Conservation (phyloP, 345 rosid species). For the Salix purpurea region DNA sequence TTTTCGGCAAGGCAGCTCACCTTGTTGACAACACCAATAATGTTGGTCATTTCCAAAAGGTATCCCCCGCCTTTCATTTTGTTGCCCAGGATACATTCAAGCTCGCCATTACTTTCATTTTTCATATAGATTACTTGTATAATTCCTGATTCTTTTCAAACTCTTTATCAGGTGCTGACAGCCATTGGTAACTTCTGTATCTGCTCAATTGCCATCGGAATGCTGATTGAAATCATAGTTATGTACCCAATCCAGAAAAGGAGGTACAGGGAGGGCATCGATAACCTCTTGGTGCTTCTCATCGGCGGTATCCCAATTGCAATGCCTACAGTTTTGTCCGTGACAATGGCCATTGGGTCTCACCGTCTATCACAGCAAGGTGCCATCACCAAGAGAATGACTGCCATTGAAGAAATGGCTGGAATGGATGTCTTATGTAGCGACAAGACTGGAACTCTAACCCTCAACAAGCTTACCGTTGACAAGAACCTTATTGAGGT, state of each 20-base stretch:
- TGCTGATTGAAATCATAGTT: slow-evolving; percentile 64
- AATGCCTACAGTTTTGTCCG: slow-evolving; percentile 94
- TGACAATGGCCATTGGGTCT: slow-evolving; percentile 97
- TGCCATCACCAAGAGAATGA: slow-evolving; percentile 96
- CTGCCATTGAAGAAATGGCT: slow-evolving; percentile 98
- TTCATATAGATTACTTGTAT: not conserved
- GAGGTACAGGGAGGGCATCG: slow-evolving; percentile 76
- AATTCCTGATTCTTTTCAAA: not conserved
- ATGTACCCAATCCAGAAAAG: slow-evolving; percentile 79
- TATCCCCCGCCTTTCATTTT: slow-evolving; percentile 1
- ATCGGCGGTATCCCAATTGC: slow-evolving; percentile 98
- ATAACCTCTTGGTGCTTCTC: slow-evolving; percentile 90
- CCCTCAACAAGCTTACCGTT: slow-evolving; percentile 92
- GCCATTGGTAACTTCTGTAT: slow-evolving; percentile 97
- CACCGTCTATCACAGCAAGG: slow-evolving; percentile 89
- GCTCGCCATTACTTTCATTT: not conserved
- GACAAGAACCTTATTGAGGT: slow-evolving; percentile 83
- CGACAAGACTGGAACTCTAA: slow-evolving; percentile 91
- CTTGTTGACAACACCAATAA: slow-evolving; percentile 90
- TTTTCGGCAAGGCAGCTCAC: slow-evolving; percentile 96
- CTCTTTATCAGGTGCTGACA: slow-evolving; percentile 55
- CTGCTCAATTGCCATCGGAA: slow-evolving; percentile 78
- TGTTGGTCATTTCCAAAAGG: slow-evolving; percentile 94
- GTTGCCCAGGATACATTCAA: not conserved
- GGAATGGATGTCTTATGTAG: slow-evolving; percentile 99